Conservation (phyloP, 768 basidiomycete genomes). For the Trametes gibbosa region DNA sequence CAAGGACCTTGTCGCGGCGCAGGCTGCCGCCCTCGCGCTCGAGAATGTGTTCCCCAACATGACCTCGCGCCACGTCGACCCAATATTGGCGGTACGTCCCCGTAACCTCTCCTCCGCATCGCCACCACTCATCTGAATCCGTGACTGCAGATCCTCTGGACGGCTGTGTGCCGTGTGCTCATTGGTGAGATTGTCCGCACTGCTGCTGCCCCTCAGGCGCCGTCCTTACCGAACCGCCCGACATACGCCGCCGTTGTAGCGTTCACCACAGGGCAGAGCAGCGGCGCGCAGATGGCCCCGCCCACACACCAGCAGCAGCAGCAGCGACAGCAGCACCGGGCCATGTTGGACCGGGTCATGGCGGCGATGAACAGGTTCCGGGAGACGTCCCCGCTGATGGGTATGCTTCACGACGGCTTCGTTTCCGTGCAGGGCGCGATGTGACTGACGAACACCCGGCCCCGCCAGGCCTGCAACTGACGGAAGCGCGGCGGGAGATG, state of each 20-base stretch:
- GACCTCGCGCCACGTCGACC: constrained; percentile 9
- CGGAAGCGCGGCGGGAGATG: neutral
- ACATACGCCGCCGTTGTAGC: constrained; percentile 9
- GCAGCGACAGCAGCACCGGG: constrained; percentile 8
- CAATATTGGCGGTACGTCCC: constrained; percentile 20
- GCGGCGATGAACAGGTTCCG: constrained; percentile 22
- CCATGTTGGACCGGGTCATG: constrained; percentile 16
- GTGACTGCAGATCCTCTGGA: constrained; percentile 18
- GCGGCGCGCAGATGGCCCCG: neutral
- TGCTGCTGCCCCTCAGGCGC: constrained; percentile 1
- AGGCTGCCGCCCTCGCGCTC: constrained; percentile 5
- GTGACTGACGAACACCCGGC: constrained; percentile 14
- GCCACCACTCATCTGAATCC: neutral
- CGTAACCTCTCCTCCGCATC: neutral
- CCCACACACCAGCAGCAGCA: too few species aligned
- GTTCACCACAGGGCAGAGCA: constrained; percentile 2
- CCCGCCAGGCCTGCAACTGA: constrained; percentile 7
- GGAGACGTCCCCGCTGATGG: constrained; percentile 21
- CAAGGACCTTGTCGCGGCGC: constrained; percentile 23
- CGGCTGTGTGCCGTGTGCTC: constrained; percentile 18
- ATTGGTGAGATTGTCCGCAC: constrained; percentile 20
- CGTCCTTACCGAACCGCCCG: constrained; percentile 3
- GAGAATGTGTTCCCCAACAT: constrained; percentile 2
- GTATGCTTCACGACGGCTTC: constrained; percentile 22
- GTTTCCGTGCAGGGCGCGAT: constrained; percentile 16